Conservation (phyloP, 257 asterid genomes). For the Cruciata laevipes region DNA sequence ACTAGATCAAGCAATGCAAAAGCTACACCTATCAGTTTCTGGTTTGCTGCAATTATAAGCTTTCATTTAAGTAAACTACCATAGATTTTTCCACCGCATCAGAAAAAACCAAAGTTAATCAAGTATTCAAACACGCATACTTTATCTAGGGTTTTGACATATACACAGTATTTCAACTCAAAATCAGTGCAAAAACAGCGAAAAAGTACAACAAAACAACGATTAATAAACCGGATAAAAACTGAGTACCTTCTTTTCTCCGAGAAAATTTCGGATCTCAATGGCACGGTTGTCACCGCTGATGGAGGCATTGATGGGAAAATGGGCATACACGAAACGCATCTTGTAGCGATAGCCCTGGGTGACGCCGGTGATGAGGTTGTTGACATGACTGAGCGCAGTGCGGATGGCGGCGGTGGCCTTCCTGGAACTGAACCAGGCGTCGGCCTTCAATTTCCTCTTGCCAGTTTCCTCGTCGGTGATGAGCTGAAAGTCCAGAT, state of each 20-base stretch:
- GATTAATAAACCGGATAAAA: too few relatives aligned
- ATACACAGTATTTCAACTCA: neutral
- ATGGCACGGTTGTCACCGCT: slow-evolving; percentile 40
- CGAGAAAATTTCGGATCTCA: slow-evolving; percentile 86
- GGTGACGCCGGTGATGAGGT: slow-evolving; percentile 71
- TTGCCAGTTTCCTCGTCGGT: slow-evolving; percentile 60
- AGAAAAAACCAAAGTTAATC: too few relatives aligned
- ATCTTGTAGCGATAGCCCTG: slow-evolving; percentile 81
- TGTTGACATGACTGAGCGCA: slow-evolving; percentile 71
- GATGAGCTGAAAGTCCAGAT: slow-evolving; percentile 69
- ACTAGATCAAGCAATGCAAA: too few relatives aligned
- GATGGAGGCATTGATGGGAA: slow-evolving; percentile 76
- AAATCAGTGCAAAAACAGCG: neutral
- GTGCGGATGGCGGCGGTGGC: slow-evolving; percentile 79
- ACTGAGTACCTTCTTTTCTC: slow-evolving; percentile 64
- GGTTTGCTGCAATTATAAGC: too few relatives aligned
- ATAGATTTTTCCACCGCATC: too few relatives aligned
- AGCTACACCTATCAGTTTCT: too few relatives aligned
- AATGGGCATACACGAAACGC: slow-evolving; percentile 86
- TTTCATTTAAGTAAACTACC: too few relatives aligned
- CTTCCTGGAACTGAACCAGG: slow-evolving; percentile 83
- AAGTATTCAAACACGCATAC: too few relatives aligned
- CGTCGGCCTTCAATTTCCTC: slow-evolving; percentile 71
- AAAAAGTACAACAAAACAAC: too few relatives aligned
- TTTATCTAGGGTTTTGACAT: too few relatives aligned